Evolutionary conservation across 1,284 basidiomycete genomes (phyloP).

Genomic region (Xerocomus nothofagi): DNA sequence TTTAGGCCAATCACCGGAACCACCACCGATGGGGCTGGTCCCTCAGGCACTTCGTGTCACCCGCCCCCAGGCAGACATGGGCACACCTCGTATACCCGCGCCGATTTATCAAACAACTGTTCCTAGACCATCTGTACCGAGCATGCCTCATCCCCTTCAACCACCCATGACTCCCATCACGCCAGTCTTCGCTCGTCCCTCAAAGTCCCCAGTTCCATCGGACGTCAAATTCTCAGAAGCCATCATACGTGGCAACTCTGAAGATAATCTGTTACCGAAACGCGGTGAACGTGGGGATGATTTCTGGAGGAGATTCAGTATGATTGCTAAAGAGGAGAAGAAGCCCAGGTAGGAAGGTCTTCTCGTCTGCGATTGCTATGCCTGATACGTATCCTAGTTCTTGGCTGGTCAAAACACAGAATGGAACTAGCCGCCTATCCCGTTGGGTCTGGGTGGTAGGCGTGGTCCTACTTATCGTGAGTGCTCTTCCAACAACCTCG

Average conservation of each 20-base stretch:
- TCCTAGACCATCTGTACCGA: slow-evolving; percentile 37
- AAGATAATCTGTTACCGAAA: slow-evolving; percentile 64
- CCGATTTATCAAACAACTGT: slow-evolving; percentile 37
- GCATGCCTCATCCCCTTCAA: slow-evolving; percentile 67
- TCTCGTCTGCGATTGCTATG: not conserved
- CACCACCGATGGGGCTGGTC: slow-evolving; percentile 46
- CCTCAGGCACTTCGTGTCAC: slow-evolving; percentile 31
- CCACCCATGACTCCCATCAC: slow-evolving; percentile 76
- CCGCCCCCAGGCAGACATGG: slow-evolving; percentile 26
- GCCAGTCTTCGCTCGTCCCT: slow-evolving; percentile 71
- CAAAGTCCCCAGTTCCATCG: slow-evolving; percentile 39
- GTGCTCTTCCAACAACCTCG: slow-evolving; percentile 21
- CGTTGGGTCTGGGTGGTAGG: slow-evolving; percentile 72
- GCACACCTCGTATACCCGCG: slow-evolving; percentile 30
- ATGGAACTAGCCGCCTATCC: slow-evolving; percentile 49
- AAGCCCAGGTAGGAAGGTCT: slow-evolving; percentile 49
- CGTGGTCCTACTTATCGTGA: slow-evolving; percentile 54
- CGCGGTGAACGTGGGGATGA: slow-evolving; percentile 73
- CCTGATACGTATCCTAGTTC: slow-evolving; percentile 39
- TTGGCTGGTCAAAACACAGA: slow-evolving; percentile 67
- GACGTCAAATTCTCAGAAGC: slow-evolving; percentile 54
- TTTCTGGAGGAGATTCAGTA: slow-evolving; percentile 83
- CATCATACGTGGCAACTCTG: slow-evolving; percentile 67
- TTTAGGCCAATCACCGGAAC: slow-evolving; percentile 34
- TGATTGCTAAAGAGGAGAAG: slow-evolving; percentile 71